Conservation (phyloP, 108 stramenopile genomes). For the Epithemia pelagica region DNA sequence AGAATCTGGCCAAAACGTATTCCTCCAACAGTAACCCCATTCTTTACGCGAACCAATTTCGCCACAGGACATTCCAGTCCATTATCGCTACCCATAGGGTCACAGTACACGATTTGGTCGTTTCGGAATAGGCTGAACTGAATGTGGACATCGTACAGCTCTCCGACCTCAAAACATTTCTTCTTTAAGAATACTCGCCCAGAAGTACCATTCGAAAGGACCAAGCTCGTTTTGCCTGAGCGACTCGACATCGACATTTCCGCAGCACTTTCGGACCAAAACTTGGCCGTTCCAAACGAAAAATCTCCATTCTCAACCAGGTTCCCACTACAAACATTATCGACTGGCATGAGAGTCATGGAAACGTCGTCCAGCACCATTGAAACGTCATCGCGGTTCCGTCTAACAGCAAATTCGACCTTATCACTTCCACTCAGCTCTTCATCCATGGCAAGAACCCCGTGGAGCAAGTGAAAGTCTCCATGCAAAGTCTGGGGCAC, state of each 20-base stretch:
- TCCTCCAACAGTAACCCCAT: not conserved
- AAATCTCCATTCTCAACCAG: not conserved
- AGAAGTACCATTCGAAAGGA: not conserved
- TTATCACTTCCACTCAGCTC: not conserved
- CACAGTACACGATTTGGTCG: not conserved
- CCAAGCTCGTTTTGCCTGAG: not conserved
- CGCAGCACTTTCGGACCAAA: not conserved
- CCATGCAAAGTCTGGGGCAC: not conserved
- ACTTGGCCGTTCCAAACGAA: not conserved
- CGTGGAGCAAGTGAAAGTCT: not conserved
- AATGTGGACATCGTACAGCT: not conserved
- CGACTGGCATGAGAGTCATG: slow-evolving; percentile 4
- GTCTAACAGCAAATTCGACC: slow-evolving; percentile 1
- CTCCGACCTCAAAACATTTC: not conserved
- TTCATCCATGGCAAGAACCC: not conserved
- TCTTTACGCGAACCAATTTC: not conserved
- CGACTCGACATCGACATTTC: not conserved
- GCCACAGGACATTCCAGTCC: not conserved
- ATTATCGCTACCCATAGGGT: not conserved
- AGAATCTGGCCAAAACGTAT: not conserved
- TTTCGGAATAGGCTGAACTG: not conserved
- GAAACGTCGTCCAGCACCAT: slow-evolving; percentile 10
- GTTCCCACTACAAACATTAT: not conserved
- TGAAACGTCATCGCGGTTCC: not conserved
- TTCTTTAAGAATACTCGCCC: not conserved